Evolutionary conservation across 164 flowering plant species (phyloP).

Genomic region (Stephania cephalantha): DNA sequence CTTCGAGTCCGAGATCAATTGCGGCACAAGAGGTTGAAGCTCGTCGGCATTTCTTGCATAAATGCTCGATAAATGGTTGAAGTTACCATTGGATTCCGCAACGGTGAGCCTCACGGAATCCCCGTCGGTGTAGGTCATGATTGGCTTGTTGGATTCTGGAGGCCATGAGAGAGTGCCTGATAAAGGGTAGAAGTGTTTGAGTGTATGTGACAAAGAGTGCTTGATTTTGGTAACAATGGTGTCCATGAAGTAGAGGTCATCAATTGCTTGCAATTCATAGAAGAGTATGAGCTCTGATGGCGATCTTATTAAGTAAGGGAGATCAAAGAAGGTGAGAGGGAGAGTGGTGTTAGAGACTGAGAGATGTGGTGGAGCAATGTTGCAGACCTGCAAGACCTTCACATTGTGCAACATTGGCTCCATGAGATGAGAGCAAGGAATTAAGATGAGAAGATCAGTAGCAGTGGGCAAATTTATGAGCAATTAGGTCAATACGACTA

Average conservation of each 20-base stretch:
- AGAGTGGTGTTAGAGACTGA: slow-evolving; percentile 10
- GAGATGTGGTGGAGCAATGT: slow-evolving; percentile 6
- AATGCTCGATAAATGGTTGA: slow-evolving; percentile 18
- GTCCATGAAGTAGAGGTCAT: slow-evolving; percentile 14
- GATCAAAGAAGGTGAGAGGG: slow-evolving; percentile 25
- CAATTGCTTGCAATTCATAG: slow-evolving; percentile 15
- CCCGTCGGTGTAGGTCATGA: not conserved
- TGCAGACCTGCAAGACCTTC: slow-evolving; percentile 4
- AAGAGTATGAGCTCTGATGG: slow-evolving; percentile 26
- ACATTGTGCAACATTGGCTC: not conserved
- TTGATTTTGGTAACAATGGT: slow-evolving; percentile 10
- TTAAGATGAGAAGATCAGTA: too few relatives aligned
- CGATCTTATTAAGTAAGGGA: slow-evolving; percentile 8
- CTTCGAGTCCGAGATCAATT: slow-evolving; percentile 6
- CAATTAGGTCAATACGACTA: too few relatives aligned
- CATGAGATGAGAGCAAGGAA: not conserved
- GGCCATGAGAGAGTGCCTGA: not conserved
- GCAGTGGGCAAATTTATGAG: too few relatives aligned
- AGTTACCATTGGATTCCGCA: slow-evolving; percentile 26
- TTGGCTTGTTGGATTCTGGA: not conserved
- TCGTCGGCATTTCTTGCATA: slow-evolving; percentile 10
- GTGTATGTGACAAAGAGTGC: not conserved
- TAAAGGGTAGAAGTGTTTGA: slow-evolving; percentile 2
- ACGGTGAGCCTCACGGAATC: slow-evolving; percentile 21
- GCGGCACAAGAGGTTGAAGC: slow-evolving; percentile 25